Evolutionary conservation across 2,329 filamentous ascomycete species (phyloP).

Genomic region (Pestalotiopsis fici): DNA sequence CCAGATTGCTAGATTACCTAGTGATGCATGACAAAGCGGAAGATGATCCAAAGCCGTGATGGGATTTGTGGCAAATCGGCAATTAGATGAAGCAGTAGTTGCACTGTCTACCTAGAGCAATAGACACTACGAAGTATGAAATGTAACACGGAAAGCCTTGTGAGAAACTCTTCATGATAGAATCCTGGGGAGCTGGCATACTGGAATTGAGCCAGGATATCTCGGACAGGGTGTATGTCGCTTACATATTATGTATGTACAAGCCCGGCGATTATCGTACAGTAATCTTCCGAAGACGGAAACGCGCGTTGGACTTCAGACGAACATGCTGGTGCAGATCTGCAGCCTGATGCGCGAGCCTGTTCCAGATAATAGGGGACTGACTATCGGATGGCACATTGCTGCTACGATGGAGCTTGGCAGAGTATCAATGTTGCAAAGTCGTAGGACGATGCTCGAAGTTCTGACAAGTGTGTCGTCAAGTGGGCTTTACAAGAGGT

Average conservation of each 20-base stretch:
- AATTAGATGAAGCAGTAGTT: too few species aligned
- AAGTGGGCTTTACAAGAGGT: too few species aligned
- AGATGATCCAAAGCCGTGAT: too few species aligned
- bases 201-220: neutral
- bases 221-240: neutral
- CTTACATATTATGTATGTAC: neutral
- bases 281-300: neutral
- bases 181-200: neutral
- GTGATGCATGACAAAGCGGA: too few species aligned
- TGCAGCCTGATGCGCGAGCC: neutral
- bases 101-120: too few species aligned
- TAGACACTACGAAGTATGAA: too few species aligned
- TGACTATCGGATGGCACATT: neutral
- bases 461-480: neutral
- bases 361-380: slow-evolving; percentile 6
- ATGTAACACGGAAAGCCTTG: too few species aligned
- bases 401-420: neutral
- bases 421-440: neutral
- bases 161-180: too few species aligned
- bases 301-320: slow-evolving; percentile 2
- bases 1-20: too few species aligned
- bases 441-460: neutral
- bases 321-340: slow-evolving; percentile 9
- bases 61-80: too few species aligned
- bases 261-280: neutral